Evolutionary conservation across 345 rosid species (phyloP), one percentile per base, ranked within the genome.

Genomic region (Draba incana): DNA sequence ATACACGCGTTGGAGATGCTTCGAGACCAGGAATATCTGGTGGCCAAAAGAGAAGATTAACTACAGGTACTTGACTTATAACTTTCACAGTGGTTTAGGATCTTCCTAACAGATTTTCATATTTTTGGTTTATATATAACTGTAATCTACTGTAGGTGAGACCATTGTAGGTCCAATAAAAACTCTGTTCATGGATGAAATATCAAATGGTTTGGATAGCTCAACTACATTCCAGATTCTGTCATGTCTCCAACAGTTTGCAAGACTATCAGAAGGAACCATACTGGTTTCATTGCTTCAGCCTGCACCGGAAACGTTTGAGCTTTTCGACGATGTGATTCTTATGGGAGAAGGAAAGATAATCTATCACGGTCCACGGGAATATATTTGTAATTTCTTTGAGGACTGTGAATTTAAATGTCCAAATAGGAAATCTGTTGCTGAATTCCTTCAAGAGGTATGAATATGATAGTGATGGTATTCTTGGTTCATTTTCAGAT

Each of bases 381-480:
- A 80, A 59, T 68, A 79, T 24, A 81, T 91, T 16, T 84, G 85
- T 1, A 87, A 83, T 52, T 91, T 91, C 81, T 91, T 91, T 8
- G 87, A 82, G 42, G 37, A 45, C 35, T 67, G 81, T 75, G 93
- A 93, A 10, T 91, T 91, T 70, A 83, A 69, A 43, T 91, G 96
- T 62, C 96, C 97, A 0, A 82, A 81, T 60, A 86, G 96, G 75
- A 91, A 91, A 81, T 87, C 85, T 42, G 85, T 84, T n/a, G 96
- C 97, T 12, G 97, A 88, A 52, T 91, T 86, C 75, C 79, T 88
- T 55, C 97, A 91, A 75, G 96, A 91, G 75, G 97, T 90, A 78
- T 69, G 51, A 39, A 12, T 37, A 3, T 49, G 43, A 38, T 60
- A 49, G 3, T 60, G 15, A 25, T 52, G 16, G 10, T 37, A n/a